These are phyloP conservation scores for Mrakia gelida DNA, from an alignment of 768 basidiomycete genomes.

Conservation along the genomic window DNA sequence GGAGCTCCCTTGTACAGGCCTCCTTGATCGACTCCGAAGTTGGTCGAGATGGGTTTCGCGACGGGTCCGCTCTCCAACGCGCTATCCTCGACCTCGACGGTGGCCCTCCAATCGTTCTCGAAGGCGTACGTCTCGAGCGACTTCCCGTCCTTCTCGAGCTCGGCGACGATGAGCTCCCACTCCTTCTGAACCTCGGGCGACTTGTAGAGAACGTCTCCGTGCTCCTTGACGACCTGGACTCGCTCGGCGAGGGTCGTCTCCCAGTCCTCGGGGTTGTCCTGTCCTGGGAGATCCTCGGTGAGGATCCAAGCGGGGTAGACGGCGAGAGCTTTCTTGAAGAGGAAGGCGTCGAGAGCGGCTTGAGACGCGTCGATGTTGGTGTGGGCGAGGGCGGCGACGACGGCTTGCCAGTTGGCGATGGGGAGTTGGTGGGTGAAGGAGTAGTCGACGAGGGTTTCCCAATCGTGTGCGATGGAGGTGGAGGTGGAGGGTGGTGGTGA, in stretches of 20 bases:
- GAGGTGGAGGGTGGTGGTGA: not conserved
- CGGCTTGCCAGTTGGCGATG: slow-evolving; percentile 17
- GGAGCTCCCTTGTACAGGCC: not conserved
- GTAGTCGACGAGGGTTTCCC: slow-evolving; percentile 9
- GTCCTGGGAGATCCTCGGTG: not conserved
- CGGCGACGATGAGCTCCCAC: not conserved
- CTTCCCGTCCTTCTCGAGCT: slow-evolving; percentile 13
- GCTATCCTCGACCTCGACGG: not conserved
- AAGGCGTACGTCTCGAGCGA: not conserved
- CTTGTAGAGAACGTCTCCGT: not conserved
- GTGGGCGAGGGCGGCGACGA: not conserved
- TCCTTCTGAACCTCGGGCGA: not conserved
- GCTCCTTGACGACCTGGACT: not conserved
- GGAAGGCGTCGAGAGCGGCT: not conserved
- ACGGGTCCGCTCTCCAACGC: not conserved
- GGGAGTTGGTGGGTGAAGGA: slow-evolving; percentile 4
- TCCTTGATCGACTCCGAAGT: slow-evolving; percentile 4
- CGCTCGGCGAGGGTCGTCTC: not conserved
- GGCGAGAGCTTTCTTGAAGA: slow-evolving; percentile 9
- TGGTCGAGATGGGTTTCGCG: not conserved
- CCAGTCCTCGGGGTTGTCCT: not conserved
- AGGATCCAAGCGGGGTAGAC: slow-evolving; percentile 8
- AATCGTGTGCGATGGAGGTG: not conserved
- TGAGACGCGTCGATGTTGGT: slow-evolving; percentile 7
- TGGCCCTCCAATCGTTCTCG: not conserved